These are phyloP conservation scores for Botrytis medusae DNA, from an alignment of 2,329 filamentous ascomycete species.

Conservation along the genomic window DNA sequence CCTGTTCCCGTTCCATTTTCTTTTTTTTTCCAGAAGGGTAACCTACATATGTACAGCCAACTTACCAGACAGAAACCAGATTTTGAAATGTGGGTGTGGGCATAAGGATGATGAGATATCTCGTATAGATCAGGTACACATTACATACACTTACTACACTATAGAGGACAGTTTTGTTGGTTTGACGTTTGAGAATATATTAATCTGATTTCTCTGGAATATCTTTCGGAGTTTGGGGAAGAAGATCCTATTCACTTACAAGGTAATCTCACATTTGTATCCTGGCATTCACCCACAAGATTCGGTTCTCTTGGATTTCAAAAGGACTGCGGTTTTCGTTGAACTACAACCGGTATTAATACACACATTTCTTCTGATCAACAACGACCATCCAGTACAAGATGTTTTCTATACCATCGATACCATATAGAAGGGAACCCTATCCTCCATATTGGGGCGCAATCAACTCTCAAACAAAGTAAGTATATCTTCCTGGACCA, in stretches of 20 bases:
- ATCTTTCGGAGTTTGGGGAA: neutral
- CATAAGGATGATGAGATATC: neutral
- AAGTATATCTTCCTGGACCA: constrained; percentile 10
- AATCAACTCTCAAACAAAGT: constrained; percentile 35
- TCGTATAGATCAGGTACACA: constrained; percentile 1
- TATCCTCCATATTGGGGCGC: constrained; percentile 35
- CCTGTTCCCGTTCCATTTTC: neutral
- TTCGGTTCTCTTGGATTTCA: neutral
- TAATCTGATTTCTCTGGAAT: neutral
- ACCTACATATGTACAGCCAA: neutral
- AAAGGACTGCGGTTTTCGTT: too few species aligned
- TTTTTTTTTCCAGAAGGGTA: neutral
- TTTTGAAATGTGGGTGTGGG: neutral
- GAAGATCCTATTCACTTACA: neutral
- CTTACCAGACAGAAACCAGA: neutral
- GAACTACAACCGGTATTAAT: neutral
- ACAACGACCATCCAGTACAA: neutral
- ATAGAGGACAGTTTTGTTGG: neutral
- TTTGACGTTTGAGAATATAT: neutral
- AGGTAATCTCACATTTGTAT: neutral
- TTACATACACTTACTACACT: neutral
- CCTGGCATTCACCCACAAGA: neutral
- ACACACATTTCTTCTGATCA: neutral
- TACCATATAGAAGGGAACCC: constrained; percentile 32
- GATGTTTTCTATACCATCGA: constrained; percentile 24